phyloP scores from a whole-genome alignment of 2,329 filamentous ascomycete genomes.

The Leptosphaerulina australis region DNA sequence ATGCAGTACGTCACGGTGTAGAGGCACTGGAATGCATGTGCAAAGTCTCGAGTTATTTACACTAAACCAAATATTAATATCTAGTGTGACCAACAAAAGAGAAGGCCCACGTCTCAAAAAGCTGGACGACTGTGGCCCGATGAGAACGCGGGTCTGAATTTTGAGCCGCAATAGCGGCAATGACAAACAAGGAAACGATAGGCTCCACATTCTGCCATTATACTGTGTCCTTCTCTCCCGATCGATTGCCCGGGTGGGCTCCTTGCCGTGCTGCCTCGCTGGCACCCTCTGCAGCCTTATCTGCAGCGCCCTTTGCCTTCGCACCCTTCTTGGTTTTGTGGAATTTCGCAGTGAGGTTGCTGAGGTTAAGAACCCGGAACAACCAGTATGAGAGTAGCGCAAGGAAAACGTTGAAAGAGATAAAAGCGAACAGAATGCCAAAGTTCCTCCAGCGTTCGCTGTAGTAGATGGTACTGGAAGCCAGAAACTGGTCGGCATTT shows the following conservation, averaged over 20 bases:
- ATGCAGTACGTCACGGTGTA: neutral
- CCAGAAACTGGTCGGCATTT: conserved; percentile 57
- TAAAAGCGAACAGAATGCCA: conserved; percentile 71
- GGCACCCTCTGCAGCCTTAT: conserved; percentile 20
- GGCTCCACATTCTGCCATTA: conserved; percentile 7
- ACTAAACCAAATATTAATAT: conserved; percentile 7
- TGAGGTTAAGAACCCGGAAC: conserved; percentile 40
- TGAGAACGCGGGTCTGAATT: neutral
- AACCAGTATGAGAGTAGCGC: conserved; percentile 66
- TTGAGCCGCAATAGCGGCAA: conserved; percentile 11
- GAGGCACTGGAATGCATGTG: neutral
- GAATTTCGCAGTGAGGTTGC: conserved; percentile 17
- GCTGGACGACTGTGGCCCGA: conserved; percentile 3
- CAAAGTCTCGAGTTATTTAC: neutral
- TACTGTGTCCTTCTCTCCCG: conserved; percentile 25
- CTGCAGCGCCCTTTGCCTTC: conserved; percentile 23
- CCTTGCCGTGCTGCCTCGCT: conserved; percentile 24
- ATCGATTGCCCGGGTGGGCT: conserved; percentile 26
- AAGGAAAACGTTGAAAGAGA: conserved; percentile 66
- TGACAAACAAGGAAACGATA: neutral
- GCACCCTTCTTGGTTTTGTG: conserved; percentile 28
- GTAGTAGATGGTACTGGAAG: conserved; percentile 51
- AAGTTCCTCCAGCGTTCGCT: conserved; percentile 69
- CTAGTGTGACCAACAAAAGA: conserved; percentile 1
- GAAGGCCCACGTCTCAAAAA: neutral